Conservation (phyloP, 169 alveolate genomes). For the Plasmodium blacklocki region DNA sequence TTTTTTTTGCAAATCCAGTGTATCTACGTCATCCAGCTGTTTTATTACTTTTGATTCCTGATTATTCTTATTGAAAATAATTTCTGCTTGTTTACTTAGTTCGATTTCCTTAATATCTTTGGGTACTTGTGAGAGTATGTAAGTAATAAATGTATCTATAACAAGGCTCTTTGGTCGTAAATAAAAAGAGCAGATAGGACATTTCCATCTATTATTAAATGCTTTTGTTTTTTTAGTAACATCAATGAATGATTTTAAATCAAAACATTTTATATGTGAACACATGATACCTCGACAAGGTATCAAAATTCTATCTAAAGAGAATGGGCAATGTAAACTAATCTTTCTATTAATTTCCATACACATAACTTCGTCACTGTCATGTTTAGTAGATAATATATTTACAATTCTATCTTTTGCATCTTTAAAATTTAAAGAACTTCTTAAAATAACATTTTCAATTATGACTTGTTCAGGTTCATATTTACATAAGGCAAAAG, state of each 20-base stretch:
- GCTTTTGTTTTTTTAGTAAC: conserved; percentile 92
- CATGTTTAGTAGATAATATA: conserved; percentile 78
- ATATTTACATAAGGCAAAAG: conserved; percentile 82
- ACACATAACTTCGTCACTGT: conserved; percentile 90
- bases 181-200: conserved; percentile 92
- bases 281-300: conserved; percentile 94
- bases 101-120: conserved; percentile 78
- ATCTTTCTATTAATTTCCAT: conserved; percentile 85
- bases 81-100: conserved; percentile 67
- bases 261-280: conserved; percentile 94
- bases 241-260: conserved; percentile 89
- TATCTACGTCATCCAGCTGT: conserved; percentile 33
- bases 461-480: conserved; percentile 83
- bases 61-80: conserved; percentile 20
- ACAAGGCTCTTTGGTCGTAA: conserved; percentile 90
- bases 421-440: conserved; percentile 76
- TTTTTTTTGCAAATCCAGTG: conserved; percentile 6
- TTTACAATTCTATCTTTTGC: conserved; percentile 76
- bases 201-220: conserved; percentile 93
- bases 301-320: conserved; percentile 87
- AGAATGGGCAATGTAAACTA: conserved; percentile 87
- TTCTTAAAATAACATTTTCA: conserved; percentile 75
- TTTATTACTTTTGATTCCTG: conserved; percentile 27
- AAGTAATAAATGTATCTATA: conserved; percentile 89
- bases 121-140: conserved; percentile 80